These are phyloP conservation scores for Acanthamoeba royreba DNA, from an alignment of 208 protist genomes.

Conservation along the genomic window DNA sequence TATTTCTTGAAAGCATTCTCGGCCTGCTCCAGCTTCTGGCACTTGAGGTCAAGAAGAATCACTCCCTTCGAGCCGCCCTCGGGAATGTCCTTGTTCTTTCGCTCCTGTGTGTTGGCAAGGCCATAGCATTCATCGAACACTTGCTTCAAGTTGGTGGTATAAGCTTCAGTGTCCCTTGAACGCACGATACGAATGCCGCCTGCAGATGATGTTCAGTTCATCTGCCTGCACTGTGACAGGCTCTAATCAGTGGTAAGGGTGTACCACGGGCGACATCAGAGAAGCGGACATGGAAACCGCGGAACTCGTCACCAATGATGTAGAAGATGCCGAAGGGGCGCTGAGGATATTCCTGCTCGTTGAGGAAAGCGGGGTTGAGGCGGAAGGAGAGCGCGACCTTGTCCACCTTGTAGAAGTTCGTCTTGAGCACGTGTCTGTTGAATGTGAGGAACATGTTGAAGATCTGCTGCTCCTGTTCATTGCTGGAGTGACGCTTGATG, in stretches of 20 bases:
- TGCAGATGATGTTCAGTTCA: slow-evolving; percentile 59
- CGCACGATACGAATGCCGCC: slow-evolving; percentile 94
- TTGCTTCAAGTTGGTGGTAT: slow-evolving; percentile 86
- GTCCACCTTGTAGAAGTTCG: slow-evolving; percentile 93
- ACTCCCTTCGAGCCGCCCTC: slow-evolving; percentile 92
- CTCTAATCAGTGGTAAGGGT: background rate
- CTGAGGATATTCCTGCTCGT: slow-evolving; percentile 76
- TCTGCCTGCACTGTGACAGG: background rate
- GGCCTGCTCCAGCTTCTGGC: slow-evolving; percentile 66
- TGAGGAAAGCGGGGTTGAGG: slow-evolving; percentile 83
- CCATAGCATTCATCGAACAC: slow-evolving; percentile 97
- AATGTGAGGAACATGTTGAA: slow-evolving; percentile 88
- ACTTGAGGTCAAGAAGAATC: background rate
- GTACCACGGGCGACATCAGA: background rate
- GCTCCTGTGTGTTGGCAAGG: slow-evolving; percentile 92
- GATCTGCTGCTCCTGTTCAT: slow-evolving; percentile 81
- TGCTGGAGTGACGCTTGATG: slow-evolving; percentile 81
- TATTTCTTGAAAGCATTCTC: slow-evolving; percentile 91
- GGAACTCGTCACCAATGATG: slow-evolving; percentile 90
- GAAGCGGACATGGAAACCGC: slow-evolving; percentile 91
- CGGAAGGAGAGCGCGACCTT: slow-evolving; percentile 90
- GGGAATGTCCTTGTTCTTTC: slow-evolving; percentile 97
- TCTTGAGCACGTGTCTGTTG: slow-evolving; percentile 90
- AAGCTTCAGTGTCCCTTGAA: slow-evolving; percentile 83
- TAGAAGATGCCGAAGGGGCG: slow-evolving; percentile 91